Conservation (phyloP, 306 rosid species). For the Cucurbita maxima region DNA sequence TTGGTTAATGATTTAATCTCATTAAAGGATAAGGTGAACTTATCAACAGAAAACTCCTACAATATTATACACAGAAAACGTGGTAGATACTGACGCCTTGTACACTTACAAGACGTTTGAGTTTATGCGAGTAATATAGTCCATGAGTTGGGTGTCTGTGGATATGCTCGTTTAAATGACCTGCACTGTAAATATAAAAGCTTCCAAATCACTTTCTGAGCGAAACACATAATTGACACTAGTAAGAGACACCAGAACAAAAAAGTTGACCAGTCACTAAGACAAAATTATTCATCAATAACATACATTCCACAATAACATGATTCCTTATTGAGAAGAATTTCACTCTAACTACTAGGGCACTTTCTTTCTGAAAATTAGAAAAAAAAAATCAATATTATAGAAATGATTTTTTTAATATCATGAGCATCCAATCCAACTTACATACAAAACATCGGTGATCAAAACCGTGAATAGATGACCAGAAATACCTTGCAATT, state of each 20-base stretch:
- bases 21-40: background rate
- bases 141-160: constrained; percentile 43
- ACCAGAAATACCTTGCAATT: background rate
- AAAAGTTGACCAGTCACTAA: background rate
- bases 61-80: background rate
- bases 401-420: background rate
- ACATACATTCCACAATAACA: background rate
- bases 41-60: background rate
- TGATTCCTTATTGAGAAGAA: background rate
- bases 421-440: background rate
- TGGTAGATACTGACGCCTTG: background rate
- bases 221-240: background rate
- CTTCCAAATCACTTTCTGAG: background rate
- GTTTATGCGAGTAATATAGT: constrained; percentile 68
- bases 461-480: background rate
- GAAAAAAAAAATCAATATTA: background rate
- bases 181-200: constrained; percentile 42
- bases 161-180: constrained; percentile 77
- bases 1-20: background rate
- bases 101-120: constrained; percentile 57
- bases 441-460: background rate
- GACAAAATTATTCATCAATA: background rate
- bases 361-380: background rate
- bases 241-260: background rate
- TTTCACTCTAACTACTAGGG: background rate